Percentiles rank a stretch among this genome's conserved stretches.
Conservation (phyloP, 1,139 yeast genomes). For the Suhomyces ambrosiae region DNA sequence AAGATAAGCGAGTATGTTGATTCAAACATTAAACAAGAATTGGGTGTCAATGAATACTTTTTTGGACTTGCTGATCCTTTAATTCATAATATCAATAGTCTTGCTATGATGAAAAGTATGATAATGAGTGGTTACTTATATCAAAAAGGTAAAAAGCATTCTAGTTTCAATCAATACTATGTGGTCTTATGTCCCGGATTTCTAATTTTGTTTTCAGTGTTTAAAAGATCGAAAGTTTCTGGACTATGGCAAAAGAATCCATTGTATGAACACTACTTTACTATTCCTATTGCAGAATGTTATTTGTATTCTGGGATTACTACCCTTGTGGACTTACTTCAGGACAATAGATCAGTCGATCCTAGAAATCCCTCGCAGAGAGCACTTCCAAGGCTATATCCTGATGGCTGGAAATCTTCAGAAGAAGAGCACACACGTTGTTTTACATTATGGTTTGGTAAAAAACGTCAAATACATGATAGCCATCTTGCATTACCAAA, state of each 20-base stretch:
- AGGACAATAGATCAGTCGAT: conserved; percentile 48
- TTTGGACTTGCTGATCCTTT: conserved; percentile 56
- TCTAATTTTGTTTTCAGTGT: conserved; percentile 52
- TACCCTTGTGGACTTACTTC: conserved; percentile 59
- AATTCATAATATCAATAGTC: conserved; percentile 56
- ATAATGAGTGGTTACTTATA: conserved; percentile 64
- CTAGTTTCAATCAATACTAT: conserved; percentile 60
- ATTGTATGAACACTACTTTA: conserved; percentile 50
- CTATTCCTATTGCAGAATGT: conserved; percentile 66
- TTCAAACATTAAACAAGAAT: conserved; percentile 52
- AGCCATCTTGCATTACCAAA: conserved; percentile 1
- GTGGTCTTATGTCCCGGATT: conserved; percentile 74
- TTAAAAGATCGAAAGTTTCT: conserved; percentile 44
- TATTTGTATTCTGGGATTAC: conserved; percentile 75
- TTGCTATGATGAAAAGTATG: conserved; percentile 62
- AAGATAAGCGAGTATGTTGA: conserved; percentile 61
- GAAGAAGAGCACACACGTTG: conserved; percentile 76
- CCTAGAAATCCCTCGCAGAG: conserved; percentile 55
- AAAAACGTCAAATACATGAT: conserved; percentile 48
- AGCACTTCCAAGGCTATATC: conserved; percentile 67
- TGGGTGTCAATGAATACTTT: conserved; percentile 56
- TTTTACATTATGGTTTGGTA: conserved; percentile 84
- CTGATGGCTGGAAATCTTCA: conserved; percentile 81
- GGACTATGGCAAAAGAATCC: conserved; percentile 50
- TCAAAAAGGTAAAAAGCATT: conserved; percentile 68